Evolutionary conservation across 2,329 filamentous ascomycete genomes (phyloP).

Genomic region (Malbranchea cinnamomea): DNA sequence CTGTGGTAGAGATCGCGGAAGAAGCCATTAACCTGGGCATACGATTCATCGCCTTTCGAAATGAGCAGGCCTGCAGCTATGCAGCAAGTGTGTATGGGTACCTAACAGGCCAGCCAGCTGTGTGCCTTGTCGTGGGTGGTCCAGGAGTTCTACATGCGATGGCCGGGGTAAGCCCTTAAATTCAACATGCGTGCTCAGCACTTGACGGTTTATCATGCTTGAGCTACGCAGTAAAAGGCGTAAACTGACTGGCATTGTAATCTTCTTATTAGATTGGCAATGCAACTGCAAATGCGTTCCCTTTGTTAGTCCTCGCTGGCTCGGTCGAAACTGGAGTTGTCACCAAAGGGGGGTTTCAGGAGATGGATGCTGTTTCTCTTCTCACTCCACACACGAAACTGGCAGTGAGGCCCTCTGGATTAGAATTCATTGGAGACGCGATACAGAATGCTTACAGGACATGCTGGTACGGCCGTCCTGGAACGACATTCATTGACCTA

Average conservation of each 20-base stretch:
- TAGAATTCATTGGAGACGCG: slow-evolving; percentile 32
- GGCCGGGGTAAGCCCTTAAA: slow-evolving; percentile 32
- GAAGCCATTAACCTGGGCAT: slow-evolving; percentile 42
- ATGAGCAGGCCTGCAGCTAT: slow-evolving; percentile 45
- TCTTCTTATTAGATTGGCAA: slow-evolving; percentile 28
- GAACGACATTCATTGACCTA: slow-evolving; percentile 39
- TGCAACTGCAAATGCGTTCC: slow-evolving; percentile 39
- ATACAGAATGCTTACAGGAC: slow-evolving; percentile 38
- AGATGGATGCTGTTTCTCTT: slow-evolving; percentile 40
- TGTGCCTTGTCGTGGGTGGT: slow-evolving; percentile 44
- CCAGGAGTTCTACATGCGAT: slow-evolving; percentile 44
- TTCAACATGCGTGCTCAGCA: neutral
- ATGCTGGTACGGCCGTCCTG: slow-evolving; percentile 40
- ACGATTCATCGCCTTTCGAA: slow-evolving; percentile 43
- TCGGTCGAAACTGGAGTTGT: slow-evolving; percentile 37
- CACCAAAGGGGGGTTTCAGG: slow-evolving; percentile 42
- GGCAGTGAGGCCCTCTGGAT: slow-evolving; percentile 30
- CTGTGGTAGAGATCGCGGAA: slow-evolving; percentile 42
- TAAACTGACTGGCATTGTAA: slow-evolving; percentile 6
- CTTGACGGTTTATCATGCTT: no score
- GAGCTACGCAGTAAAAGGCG: no score
- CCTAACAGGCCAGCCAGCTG: slow-evolving; percentile 39
- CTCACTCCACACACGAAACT: slow-evolving; percentile 40
- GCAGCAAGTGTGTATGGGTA: slow-evolving; percentile 45
- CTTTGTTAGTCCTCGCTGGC: slow-evolving; percentile 39